Evolutionary conservation across 2,329 filamentous ascomycete genomes (phyloP).

Genomic region (Claviceps africana): DNA sequence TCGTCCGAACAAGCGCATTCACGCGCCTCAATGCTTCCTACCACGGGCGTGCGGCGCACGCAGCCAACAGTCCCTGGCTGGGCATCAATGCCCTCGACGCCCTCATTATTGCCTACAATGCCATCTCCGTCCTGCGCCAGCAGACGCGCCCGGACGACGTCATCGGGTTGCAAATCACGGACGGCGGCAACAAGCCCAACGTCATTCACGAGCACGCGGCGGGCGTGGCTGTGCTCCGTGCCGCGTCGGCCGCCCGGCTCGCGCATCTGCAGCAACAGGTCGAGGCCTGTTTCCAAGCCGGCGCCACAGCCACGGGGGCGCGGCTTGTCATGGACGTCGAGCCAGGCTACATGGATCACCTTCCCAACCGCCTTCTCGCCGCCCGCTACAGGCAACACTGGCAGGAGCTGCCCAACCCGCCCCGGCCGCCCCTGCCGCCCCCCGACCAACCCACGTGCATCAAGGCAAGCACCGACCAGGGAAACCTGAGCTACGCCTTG

Average conservation of each 20-base stretch:
- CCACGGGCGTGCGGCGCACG: slow-evolving; percentile 40
- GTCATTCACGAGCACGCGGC: slow-evolving; percentile 38
- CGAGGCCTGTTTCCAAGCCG: slow-evolving; percentile 23
- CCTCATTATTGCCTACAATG: slow-evolving; percentile 31
- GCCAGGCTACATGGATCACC: slow-evolving; percentile 37
- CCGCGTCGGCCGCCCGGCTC: slow-evolving; percentile 26
- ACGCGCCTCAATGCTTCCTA: slow-evolving; percentile 35
- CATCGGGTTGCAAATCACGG: slow-evolving; percentile 35
- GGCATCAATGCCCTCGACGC: slow-evolving; percentile 46
- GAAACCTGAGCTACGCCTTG: slow-evolving; percentile 42
- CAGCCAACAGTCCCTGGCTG: slow-evolving; percentile 40
- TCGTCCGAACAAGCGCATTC: slow-evolving; percentile 39
- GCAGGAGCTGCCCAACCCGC: slow-evolving; percentile 18
- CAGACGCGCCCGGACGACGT: slow-evolving; percentile 38
- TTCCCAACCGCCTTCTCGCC: slow-evolving; percentile 37
- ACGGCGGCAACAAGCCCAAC: slow-evolving; percentile 38
- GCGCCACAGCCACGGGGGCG: slow-evolving; percentile 29
- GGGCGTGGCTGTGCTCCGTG: slow-evolving; percentile 30
- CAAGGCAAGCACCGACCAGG: slow-evolving; percentile 43
- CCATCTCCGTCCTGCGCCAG: slow-evolving; percentile 37
- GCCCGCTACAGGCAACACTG: slow-evolving; percentile 29
- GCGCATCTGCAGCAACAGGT: slow-evolving; percentile 26
- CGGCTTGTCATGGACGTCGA: slow-evolving; percentile 24
- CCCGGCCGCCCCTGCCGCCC: slow-evolving; percentile 19
- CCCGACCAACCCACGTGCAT: slow-evolving; percentile 14